phyloP scores from a whole-genome alignment of 1,284 basidiomycete species.

The Puccinia novopanici region DNA sequence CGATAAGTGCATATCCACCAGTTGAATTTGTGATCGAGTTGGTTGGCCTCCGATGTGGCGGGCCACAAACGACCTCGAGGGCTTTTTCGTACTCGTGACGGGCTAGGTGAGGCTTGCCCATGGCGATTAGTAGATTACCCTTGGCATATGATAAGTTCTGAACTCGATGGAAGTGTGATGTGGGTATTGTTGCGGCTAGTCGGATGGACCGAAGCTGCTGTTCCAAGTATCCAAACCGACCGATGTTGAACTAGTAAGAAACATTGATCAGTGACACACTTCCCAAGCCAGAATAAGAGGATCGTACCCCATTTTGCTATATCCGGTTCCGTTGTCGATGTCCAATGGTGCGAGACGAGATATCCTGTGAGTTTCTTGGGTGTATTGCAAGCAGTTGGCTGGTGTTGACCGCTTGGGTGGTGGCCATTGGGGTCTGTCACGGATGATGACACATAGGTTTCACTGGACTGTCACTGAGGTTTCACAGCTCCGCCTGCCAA shows the following conservation, averaged over 20 bases:
- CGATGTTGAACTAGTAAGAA: too few species aligned
- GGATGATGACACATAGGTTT: neutral
- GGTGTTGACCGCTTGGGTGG: neutral
- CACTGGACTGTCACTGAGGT: neutral
- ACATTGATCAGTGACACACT: too few species aligned
- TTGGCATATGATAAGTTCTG: constrained; percentile 62
- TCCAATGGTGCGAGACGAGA: too few species aligned
- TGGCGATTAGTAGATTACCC: constrained; percentile 62
- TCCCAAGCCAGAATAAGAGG: too few species aligned
- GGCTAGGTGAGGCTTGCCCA: too few species aligned
- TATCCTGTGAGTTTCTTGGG: too few species aligned
- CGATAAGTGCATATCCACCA: too few species aligned
- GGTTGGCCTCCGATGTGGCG: constrained; percentile 39
- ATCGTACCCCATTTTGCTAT: too few species aligned
- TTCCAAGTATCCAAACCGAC: constrained; percentile 47
- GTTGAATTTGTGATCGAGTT: constrained; percentile 51
- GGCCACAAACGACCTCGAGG: constrained; percentile 55
- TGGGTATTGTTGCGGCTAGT: constrained; percentile 56
- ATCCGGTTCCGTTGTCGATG: too few species aligned
- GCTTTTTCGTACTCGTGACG: too few species aligned
- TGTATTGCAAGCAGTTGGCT: too few species aligned
- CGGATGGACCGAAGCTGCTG: constrained; percentile 52
- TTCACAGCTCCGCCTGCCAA: too few species aligned
- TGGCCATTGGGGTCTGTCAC: neutral
- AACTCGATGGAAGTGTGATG: constrained; percentile 60